Conservation (phyloP, 371 early-diverging fungal species). For the Mucor irregularis region DNA sequence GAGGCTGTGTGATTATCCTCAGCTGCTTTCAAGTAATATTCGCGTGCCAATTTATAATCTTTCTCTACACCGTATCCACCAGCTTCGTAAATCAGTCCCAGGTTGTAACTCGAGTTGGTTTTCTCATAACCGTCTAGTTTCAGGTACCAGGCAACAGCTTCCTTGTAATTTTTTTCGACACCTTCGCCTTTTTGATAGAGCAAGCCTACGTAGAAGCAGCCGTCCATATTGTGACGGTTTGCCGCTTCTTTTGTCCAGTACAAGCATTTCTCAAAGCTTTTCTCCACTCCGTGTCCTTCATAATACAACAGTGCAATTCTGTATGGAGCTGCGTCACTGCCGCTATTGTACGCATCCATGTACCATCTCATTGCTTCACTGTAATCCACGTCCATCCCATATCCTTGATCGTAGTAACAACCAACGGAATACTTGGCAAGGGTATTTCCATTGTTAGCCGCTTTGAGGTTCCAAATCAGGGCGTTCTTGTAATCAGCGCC, state of each 20-base stretch:
- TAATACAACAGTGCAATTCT: conserved; percentile 84
- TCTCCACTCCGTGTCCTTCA: conserved; percentile 76
- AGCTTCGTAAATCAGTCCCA: conserved; percentile 80
- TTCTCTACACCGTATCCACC: conserved; percentile 69
- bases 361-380: conserved; percentile 59
- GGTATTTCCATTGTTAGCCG: conserved; percentile 77
- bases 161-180: conserved; percentile 51
- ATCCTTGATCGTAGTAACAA: conserved; percentile 77
- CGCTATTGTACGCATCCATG: conserved; percentile 66
- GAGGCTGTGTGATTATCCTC: conserved; percentile 62
- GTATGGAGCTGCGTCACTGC: conserved; percentile 62
- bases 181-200: conserved; percentile 88
- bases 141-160: conserved; percentile 78
- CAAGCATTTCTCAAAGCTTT: conserved; percentile 60
- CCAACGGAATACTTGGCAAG: conserved; percentile 84
- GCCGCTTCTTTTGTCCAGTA: conserved; percentile 83
- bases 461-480: conserved; percentile 69
- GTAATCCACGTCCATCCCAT: conserved; percentile 61
- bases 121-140: conserved; percentile 64
- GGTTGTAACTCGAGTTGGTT: conserved; percentile 74
- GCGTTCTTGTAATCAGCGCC: conserved; percentile 68
- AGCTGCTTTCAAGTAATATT: conserved; percentile 66
- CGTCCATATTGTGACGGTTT: conserved; percentile 73
- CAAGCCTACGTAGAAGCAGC: conserved; percentile 88
- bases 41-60: conserved; percentile 55